Evolutionary conservation across 23 red algal species (phyloP).

Genomic region (Gracilaria domingensis): DNA sequence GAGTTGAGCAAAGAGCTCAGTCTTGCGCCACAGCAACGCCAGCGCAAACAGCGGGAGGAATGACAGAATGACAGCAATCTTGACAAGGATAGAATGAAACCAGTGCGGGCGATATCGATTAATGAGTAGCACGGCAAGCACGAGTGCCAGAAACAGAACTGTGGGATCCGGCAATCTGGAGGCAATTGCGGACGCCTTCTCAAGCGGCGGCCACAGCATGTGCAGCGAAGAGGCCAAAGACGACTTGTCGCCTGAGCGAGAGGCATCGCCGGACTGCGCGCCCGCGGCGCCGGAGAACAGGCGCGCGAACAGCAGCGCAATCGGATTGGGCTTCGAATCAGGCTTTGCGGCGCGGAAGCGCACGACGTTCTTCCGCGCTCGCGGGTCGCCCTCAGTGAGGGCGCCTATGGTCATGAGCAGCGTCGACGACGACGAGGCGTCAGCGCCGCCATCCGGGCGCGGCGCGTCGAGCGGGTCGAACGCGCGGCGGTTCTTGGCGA

Average conservation of each 20-base stretch:
- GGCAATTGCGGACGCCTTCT: conserved; percentile 46
- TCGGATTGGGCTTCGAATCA: conserved; percentile 26
- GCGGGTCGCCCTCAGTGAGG: conserved; percentile 10
- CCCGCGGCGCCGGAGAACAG: not conserved
- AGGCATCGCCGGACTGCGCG: not conserved
- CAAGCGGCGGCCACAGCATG: conserved; percentile 44
- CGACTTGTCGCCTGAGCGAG: not conserved
- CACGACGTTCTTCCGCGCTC: not conserved
- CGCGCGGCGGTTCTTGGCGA: conserved; percentile 64
- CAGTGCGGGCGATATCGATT: conserved; percentile 49
- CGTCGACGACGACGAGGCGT: not conserved
- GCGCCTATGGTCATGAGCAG: conserved; percentile 42
- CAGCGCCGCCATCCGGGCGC: not conserved
- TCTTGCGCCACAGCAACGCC: conserved; percentile 56
- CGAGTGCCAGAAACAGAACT: conserved; percentile 46
- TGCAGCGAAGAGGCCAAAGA: not conserved
- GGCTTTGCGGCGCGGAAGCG: conserved; percentile 45
- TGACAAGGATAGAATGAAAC: conserved; percentile 42
- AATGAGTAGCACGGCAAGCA: conserved; percentile 20
- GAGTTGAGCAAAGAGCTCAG: conserved; percentile 57
- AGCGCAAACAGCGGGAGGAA: conserved; percentile 51
- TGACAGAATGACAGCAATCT: conserved; percentile 28
- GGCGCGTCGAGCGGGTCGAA: not conserved
- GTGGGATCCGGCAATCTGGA: conserved; percentile 45
- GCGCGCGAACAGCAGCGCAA: conserved; percentile 7